Conservation (phyloP, 139 green algal species). For the Prasinococcaceae sp. region DNA sequence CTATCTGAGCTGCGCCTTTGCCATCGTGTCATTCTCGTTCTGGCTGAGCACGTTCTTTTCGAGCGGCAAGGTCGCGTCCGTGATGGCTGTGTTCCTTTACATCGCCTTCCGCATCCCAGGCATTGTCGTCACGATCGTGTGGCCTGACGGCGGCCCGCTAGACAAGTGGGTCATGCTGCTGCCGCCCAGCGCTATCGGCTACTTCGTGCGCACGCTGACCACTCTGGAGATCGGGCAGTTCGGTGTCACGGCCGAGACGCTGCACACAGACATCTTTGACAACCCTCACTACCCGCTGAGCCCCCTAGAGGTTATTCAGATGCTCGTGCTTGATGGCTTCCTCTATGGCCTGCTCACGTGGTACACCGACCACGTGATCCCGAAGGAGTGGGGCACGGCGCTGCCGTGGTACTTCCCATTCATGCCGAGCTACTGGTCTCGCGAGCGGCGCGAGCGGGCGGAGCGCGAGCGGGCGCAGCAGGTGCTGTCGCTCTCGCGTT, state of each 20-base stretch:
- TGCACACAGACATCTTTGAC: neutral
- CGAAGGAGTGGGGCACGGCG: constrained; percentile 3
- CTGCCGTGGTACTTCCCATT: constrained; percentile 4
- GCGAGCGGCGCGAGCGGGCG: neutral
- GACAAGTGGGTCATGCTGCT: neutral
- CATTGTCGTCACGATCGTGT: neutral
- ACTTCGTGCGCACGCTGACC: neutral
- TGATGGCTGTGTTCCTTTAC: neutral
- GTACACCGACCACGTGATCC: constrained; percentile 16
- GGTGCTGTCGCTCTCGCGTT: too few relatives aligned
- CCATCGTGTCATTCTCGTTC: neutral
- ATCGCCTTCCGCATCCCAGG: neutral
- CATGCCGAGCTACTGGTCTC: constrained; percentile 7
- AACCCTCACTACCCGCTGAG: neutral
- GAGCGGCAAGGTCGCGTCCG: neutral
- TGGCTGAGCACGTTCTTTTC: constrained; percentile 5
- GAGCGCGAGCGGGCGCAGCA: neutral
- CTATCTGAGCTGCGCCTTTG: neutral
- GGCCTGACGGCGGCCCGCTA: neutral
- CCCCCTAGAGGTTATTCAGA: neutral
- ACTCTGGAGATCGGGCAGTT: constrained; percentile 3
- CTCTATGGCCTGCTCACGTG: constrained; percentile 13
- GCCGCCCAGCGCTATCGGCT: neutral
- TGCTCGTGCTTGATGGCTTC: constrained; percentile 10
- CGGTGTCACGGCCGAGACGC: constrained; percentile 7